Evolutionary conservation across 2,329 filamentous ascomycete species (phyloP).

Genomic region (Fusarium redolens): DNA sequence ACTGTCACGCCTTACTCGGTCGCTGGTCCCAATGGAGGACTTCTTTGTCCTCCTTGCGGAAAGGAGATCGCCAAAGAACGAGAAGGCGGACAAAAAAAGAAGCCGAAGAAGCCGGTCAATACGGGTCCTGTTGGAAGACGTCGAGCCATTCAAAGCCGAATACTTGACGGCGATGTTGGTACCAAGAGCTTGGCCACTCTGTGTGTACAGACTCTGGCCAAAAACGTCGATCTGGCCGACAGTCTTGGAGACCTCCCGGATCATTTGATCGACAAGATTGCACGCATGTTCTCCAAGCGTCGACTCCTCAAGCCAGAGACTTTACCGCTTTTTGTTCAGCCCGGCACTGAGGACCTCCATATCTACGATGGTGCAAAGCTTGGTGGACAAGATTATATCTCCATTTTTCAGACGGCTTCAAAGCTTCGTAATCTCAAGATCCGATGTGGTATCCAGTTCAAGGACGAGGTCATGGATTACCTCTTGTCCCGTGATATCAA

Average conservation of each 20-base stretch:
- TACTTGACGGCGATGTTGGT: conserved; percentile 81
- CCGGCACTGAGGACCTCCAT: conserved; percentile 61
- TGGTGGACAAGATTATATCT: conserved; percentile 78
- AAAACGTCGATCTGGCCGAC: conserved; percentile 71
- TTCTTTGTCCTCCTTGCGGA: conserved; percentile 87
- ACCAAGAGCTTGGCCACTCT: conserved; percentile 75
- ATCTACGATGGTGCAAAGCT: conserved; percentile 74
- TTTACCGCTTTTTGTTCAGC: conserved; percentile 67
- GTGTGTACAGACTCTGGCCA: conserved; percentile 71
- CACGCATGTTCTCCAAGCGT: conserved; percentile 69
- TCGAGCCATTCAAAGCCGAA: conserved; percentile 83
- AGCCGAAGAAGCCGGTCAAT: conserved; percentile 61
- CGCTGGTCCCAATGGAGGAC: conserved; percentile 81
- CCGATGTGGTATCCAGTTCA: conserved; percentile 90
- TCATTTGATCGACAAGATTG: conserved; percentile 67
- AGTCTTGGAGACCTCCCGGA: conserved; percentile 70
- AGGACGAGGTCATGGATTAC: conserved; percentile 85
- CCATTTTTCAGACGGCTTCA: conserved; percentile 82
- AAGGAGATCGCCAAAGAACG: conserved; percentile 76
- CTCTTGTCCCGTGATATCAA: conserved; percentile 76
- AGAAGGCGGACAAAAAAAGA: conserved; percentile 52
- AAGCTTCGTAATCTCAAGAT: conserved; percentile 77
- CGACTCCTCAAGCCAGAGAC: conserved; percentile 66
- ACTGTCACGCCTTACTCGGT: conserved; percentile 92
- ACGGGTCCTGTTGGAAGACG: conserved; percentile 69